These are phyloP conservation scores for Solanum hybrid DNA, from an alignment of 305 asterid genomes.

Conservation along the genomic window DNA sequence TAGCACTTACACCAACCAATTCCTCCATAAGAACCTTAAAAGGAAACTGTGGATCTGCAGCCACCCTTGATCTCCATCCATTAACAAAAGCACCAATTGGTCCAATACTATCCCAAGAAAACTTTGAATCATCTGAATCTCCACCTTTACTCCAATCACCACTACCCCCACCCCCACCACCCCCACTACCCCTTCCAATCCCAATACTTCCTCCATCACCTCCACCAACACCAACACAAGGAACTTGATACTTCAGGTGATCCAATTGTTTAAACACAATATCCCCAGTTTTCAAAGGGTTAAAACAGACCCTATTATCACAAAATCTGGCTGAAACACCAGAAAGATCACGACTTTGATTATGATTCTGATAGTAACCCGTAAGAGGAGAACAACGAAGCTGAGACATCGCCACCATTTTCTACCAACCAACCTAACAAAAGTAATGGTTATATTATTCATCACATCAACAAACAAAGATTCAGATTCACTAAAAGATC, in stretches of 20 bases:
- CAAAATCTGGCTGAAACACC: not conserved
- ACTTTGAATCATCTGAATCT: conserved; percentile 16
- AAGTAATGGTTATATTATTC: not conserved
- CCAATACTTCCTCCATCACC: conserved; percentile 16
- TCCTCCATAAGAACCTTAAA: conserved; percentile 74
- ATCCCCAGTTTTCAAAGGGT: not conserved
- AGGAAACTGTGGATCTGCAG: conserved; percentile 67
- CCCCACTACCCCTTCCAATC: conserved; percentile 9
- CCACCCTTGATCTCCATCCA: conserved; percentile 71
- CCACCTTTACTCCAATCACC: conserved; percentile 18
- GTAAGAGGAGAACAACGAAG: conserved; percentile 24
- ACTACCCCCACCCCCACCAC: conserved; percentile 9
- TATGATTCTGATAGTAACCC: not conserved
- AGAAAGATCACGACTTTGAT: not conserved
- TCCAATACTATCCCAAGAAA: conserved; percentile 28
- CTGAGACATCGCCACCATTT: conserved; percentile 24
- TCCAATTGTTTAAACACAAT: not conserved
- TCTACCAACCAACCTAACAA: not conserved
- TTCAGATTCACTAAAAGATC: not conserved
- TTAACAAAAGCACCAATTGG: conserved; percentile 44
- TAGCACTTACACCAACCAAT: conserved; percentile 53
- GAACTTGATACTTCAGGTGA: not conserved
- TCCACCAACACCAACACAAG: conserved; percentile 12
- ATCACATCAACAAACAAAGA: not conserved
- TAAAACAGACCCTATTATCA: not conserved